Conservation (phyloP, 2,329 filamentous ascomycete genomes). For the Microcera coccophila region DNA sequence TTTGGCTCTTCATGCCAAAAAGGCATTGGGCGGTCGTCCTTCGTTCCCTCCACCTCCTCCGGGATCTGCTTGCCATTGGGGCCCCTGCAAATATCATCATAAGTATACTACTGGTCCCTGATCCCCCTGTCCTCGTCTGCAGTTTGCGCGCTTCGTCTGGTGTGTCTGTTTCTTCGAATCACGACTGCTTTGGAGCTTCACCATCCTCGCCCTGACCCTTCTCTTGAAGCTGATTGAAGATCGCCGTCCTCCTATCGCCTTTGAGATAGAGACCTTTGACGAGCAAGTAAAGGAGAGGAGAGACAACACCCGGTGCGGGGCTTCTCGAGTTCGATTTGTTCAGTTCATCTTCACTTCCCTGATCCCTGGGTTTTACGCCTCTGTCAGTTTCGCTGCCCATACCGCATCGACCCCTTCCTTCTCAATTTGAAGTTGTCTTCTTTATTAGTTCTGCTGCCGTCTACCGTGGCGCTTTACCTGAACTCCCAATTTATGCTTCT, state of each 20-base stretch:
- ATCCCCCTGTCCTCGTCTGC: conserved; percentile 20
- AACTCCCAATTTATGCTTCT: neutral
- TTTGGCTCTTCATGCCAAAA: conserved; percentile 5
- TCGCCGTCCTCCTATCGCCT: conserved; percentile 18
- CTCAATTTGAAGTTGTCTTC: conserved; percentile 15
- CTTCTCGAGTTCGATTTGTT: conserved; percentile 9
- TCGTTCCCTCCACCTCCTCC: conserved; percentile 12
- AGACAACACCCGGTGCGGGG: conserved; percentile 28
- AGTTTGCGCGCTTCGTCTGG: conserved; percentile 15
- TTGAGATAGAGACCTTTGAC: conserved; percentile 15
- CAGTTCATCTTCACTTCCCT: conserved; percentile 11
- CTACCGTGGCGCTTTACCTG: neutral
- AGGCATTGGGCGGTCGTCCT: conserved; percentile 13
- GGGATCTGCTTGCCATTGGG: conserved; percentile 20
- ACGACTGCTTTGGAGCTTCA: conserved; percentile 20
- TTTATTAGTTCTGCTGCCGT: conserved; percentile 2
- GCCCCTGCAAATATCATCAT: conserved; percentile 18
- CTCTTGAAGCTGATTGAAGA: conserved; percentile 18
- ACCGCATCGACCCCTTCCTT: conserved; percentile 18
- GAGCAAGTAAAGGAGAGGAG: conserved; percentile 25
- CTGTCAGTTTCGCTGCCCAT: conserved; percentile 20
- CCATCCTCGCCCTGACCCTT: conserved; percentile 15
- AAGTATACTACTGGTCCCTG: conserved; percentile 17
- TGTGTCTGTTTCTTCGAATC: conserved; percentile 19
- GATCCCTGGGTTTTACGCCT: conserved; percentile 19